phyloP scores from a whole-genome alignment of 345 rosid genomes.

The Diplotaxis tenuifolia region DNA sequence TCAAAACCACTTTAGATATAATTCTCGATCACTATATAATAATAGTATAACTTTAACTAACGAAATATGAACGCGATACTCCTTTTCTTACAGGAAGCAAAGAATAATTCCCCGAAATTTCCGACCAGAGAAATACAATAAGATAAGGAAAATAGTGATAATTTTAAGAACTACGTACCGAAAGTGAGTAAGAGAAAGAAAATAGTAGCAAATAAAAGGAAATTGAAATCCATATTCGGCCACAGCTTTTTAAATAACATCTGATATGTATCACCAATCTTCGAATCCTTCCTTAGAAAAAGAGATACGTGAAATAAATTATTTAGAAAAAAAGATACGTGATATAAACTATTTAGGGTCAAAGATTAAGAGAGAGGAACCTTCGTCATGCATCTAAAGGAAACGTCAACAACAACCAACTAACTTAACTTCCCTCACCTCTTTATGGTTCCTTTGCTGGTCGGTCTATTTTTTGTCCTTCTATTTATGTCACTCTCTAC shows the following conservation, averaged over 20 bases:
- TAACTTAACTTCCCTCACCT: constrained; percentile 36
- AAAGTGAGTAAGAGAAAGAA: constrained; percentile 27
- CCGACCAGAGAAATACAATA: constrained; percentile 29
- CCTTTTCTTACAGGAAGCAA: constrained; percentile 26
- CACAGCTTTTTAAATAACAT: not conserved
- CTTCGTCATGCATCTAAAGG: constrained; percentile 27
- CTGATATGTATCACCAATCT: not conserved
- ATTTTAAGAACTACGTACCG: constrained; percentile 22
- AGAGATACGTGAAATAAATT: not conserved
- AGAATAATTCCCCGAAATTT: constrained; percentile 11
- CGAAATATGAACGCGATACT: constrained; percentile 32
- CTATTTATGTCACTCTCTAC: constrained; percentile 8
- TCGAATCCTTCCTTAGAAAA: not conserved
- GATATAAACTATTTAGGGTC: not conserved
- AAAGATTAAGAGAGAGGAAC: constrained; percentile 34
- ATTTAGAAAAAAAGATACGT: not conserved
- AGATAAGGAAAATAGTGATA: constrained; percentile 23
- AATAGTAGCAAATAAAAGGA: constrained; percentile 12
- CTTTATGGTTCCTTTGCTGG: constrained; percentile 17
- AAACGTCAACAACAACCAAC: constrained; percentile 40
- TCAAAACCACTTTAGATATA: not conserved
- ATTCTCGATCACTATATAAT: not conserved
- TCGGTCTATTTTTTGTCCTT: constrained; percentile 21
- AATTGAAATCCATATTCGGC: not conserved
- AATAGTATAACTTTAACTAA: not conserved